Evolutionary conservation across 257 asterid genomes (phyloP), one percentile per base, ranked within the genome.

Genomic region (Nicotiana otophora): DNA sequence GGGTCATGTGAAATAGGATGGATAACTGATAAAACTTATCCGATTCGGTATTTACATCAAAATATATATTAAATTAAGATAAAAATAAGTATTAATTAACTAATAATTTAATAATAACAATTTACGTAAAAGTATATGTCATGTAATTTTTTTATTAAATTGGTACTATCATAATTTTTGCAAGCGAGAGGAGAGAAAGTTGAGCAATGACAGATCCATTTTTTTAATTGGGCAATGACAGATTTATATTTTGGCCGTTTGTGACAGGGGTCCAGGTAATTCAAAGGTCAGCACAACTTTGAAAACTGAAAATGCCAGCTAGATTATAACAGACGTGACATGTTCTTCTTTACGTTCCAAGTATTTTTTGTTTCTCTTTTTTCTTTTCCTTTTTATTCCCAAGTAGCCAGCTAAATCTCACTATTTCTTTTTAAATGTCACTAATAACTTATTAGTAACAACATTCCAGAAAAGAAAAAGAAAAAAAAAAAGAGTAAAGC

Each of bases 261-360:
- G 57, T 15, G 63, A 75, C 42, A 34, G 28, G 80, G 46, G 16
- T 51, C 16, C 80, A 75, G 80, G 82, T 64, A 66, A 57, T 19
- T 42, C 31, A 51, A 31, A 83, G 77, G 75, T 78, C 28, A 80
- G 79, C 84, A 42, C 85, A 79, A 79, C 75, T 83, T 77, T 81
- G 82, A 70, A 78, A 28, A 58, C 46, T 30, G 28, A 77, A 78
- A 81, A 61, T 34, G 84, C 60, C 86, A 82, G 81, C 87, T 75
- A 62, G 69, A 82, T 57, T 72, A 75, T 77, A 30, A 42, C 58
- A 48, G 72, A 81, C 34, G 61, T 61, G 74, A 75, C 74, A 48
- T 80, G 80, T 57, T 34, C 82, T 83, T 65, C 69, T 60, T 62
- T 65, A 60, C 10, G 63, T 28, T 51, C 80, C 63, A 51, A 51